Conservation (phyloP, 768 basidiomycete genomes). For the Trametes cinnabarina region DNA sequence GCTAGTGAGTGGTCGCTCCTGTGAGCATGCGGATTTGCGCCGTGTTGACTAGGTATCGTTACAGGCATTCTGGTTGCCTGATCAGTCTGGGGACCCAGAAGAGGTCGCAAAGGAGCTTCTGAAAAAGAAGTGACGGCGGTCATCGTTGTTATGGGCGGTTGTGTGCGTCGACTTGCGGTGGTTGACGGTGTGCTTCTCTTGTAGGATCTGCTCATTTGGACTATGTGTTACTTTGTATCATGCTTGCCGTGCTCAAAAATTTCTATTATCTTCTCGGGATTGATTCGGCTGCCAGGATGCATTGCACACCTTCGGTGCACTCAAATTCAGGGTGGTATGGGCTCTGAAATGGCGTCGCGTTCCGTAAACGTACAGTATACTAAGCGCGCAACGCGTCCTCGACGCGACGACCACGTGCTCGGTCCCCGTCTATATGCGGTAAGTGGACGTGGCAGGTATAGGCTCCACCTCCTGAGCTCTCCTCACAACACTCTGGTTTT, state of each 20-base stretch:
- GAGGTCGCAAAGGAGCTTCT: conserved; percentile 69
- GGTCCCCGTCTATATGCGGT: conserved; percentile 6
- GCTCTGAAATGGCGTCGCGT: too few species aligned
- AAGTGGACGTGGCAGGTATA: conserved; percentile 24
- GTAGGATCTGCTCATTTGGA: not conserved
- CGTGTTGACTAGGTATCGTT: not conserved
- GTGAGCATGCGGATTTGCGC: not conserved
- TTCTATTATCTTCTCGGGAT: not conserved
- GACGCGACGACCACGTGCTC: conserved; percentile 20
- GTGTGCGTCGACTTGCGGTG: not conserved
- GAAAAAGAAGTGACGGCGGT: conserved; percentile 43
- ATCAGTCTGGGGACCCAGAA: conserved; percentile 63
- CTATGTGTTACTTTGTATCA: not conserved
- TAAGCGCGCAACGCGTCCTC: conserved; percentile 1
- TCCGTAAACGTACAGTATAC: too few species aligned
- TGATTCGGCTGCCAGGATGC: too few species aligned
- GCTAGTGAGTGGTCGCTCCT: conserved; percentile 50
- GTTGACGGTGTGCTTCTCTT: not conserved
- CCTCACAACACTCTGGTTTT: conserved; percentile 6
- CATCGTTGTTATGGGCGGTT: conserved; percentile 2
- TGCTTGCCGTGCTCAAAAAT: too few species aligned
- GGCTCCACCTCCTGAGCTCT: not conserved
- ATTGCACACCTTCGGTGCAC: too few species aligned
- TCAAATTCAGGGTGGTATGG: too few species aligned
- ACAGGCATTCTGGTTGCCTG: conserved; percentile 67